Conservation (phyloP, 2,329 filamentous ascomycete species). For the Cladophialophora exuberans region DNA sequence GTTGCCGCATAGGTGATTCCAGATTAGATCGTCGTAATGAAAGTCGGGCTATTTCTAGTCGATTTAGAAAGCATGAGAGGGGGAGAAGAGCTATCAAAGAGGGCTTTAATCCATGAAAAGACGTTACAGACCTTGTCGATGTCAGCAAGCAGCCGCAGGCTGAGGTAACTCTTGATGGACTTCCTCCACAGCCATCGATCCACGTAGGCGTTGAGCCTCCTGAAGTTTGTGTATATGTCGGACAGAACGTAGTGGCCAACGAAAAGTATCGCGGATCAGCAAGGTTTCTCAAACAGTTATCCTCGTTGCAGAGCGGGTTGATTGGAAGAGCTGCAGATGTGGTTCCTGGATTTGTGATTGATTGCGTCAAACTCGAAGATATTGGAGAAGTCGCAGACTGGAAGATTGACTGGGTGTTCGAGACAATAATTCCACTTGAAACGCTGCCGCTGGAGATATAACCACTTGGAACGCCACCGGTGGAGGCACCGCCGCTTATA, state of each 20-base stretch:
- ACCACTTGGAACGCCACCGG: background rate
- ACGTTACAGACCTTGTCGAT: background rate
- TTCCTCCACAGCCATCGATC: background rate
- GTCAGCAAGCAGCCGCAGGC: background rate
- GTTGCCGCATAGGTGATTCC: no score
- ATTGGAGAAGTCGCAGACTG: background rate
- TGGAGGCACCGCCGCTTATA: no score
- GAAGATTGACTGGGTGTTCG: background rate
- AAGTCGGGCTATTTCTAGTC: no score
- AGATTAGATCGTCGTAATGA: no score
- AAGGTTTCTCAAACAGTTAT: background rate
- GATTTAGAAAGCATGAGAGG: background rate
- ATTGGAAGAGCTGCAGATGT: background rate
- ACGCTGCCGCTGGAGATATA: background rate
- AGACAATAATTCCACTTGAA: background rate
- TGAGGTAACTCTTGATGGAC: background rate
- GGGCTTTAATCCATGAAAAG: background rate
- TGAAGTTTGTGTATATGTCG: background rate
- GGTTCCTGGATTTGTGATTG: background rate
- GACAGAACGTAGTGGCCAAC: background rate
- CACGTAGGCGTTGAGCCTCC: background rate
- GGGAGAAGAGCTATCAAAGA: background rate
- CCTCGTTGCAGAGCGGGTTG: background rate
- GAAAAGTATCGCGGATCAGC: background rate
- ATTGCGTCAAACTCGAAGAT: background rate